These are phyloP conservation scores for Geotrichum citri-aurantii DNA, from an alignment of 1,139 yeast genomes.

Conservation along the genomic window DNA sequence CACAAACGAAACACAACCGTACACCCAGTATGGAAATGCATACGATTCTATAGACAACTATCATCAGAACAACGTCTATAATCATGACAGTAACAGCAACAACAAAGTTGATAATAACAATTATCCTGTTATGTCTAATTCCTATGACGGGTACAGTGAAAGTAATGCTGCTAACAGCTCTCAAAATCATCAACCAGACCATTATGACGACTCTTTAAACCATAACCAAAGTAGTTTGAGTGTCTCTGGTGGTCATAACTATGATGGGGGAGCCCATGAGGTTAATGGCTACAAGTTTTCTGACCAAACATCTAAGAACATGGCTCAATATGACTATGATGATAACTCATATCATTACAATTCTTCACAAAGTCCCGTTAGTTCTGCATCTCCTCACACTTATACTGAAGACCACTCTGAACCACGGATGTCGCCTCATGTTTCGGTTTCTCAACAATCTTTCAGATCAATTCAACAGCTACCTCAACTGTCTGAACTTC, in stretches of 20 bases:
- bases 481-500: slow-evolving; percentile 27
- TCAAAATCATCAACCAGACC: background rate
- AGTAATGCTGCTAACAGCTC: background rate
- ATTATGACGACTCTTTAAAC: background rate
- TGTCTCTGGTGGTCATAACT: background rate
- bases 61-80: background rate
- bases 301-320: background rate
- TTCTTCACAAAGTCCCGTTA: background rate
- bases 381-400: background rate
- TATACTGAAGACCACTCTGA: background rate
- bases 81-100: background rate
- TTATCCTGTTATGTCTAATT: background rate
- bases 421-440: background rate
- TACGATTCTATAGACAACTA: background rate
- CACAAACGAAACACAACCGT: background rate
- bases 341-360: background rate
- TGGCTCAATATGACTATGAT: background rate
- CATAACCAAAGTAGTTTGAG: background rate
- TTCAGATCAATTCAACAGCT: slow-evolving; percentile 20
- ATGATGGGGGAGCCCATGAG: background rate
- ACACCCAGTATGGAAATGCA: background rate
- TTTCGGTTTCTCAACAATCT: slow-evolving; percentile 13
- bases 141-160: background rate
- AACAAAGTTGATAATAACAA: background rate
- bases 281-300: background rate